Percentiles rank a stretch among this genome's conserved stretches.
Conservation (phyloP, 495 filamentous ascomycete species). For the Penicillium daleae region DNA sequence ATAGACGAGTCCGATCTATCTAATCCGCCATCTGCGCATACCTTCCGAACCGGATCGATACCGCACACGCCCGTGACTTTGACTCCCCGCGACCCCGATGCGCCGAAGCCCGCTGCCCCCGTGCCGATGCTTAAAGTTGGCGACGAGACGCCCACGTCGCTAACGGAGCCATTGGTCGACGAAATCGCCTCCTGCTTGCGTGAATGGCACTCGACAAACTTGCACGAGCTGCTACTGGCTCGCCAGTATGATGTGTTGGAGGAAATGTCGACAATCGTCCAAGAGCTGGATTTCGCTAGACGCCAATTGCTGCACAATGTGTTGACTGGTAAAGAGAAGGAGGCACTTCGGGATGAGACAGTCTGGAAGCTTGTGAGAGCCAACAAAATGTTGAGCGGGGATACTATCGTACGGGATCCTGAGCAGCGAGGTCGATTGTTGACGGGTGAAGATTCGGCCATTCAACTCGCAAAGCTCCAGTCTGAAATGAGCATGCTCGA, state of each 20-base stretch:
- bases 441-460: slow-evolving; percentile 88
- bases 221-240: slow-evolving; percentile 88
- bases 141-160: slow-evolving; percentile 89
- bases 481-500: slow-evolving; percentile 95
- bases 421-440: slow-evolving; percentile 79
- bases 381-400: slow-evolving; percentile 88
- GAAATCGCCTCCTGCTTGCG: slow-evolving; percentile 95
- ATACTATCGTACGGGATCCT: slow-evolving; percentile 92
- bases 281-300: slow-evolving; percentile 77
- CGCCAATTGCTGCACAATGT: slow-evolving; percentile 93
- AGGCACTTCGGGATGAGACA: slow-evolving; percentile 73
- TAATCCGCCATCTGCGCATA: slow-evolving; percentile 38
- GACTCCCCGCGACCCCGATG: slow-evolving; percentile 53
- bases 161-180: slow-evolving; percentile 89
- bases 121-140: slow-evolving; percentile 98
- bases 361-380: slow-evolving; percentile 94
- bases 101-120: slow-evolving; percentile 81
- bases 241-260: slow-evolving; percentile 81
- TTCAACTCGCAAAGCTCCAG: slow-evolving; percentile 89
- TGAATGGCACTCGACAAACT: slow-evolving; percentile 97
- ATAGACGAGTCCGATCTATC: slow-evolving; percentile 38
- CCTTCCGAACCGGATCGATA: slow-evolving; percentile 35
- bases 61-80: slow-evolving; percentile 42
- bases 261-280: slow-evolving; percentile 76
- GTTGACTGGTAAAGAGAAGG: slow-evolving; percentile 82